These are phyloP conservation scores for Pyrenochaeta sp. DNA, from an alignment of 2,329 filamentous ascomycete species.

Conservation along the genomic window DNA sequence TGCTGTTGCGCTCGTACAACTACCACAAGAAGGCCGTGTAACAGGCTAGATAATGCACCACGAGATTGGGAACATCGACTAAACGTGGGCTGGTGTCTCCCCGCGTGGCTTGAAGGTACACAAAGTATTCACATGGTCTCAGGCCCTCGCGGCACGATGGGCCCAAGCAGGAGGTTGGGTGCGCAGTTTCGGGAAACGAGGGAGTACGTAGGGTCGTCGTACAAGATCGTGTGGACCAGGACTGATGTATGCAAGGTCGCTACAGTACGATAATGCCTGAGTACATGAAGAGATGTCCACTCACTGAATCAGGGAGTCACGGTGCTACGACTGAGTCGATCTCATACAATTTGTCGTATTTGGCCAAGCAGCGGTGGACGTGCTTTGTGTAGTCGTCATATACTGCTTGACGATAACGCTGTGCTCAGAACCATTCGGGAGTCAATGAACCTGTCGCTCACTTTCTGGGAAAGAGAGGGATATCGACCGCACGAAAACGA, in stretches of 20 bases:
- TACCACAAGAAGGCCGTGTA: slow-evolving; percentile 24
- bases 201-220: slow-evolving; percentile 11
- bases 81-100: slow-evolving; percentile 33
- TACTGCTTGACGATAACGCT: slow-evolving; percentile 6
- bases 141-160: slow-evolving; percentile 15
- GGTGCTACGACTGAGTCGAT: slow-evolving; percentile 16
- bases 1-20: slow-evolving; percentile 24
- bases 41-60: slow-evolving; percentile 48
- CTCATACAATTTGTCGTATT: slow-evolving; percentile 7
- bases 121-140: slow-evolving; percentile 31
- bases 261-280: slow-evolving; percentile 26
- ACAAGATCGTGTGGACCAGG: slow-evolving; percentile 30
- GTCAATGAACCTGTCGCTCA: background rate
- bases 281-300: slow-evolving; percentile 6
- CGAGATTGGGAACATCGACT: slow-evolving; percentile 36
- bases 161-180: slow-evolving; percentile 11
- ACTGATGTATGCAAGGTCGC: slow-evolving; percentile 25
- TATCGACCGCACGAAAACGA: background rate
- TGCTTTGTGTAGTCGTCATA: slow-evolving; percentile 19
- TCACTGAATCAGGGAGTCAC: slow-evolving; percentile 12
- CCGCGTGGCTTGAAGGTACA: slow-evolving; percentile 24
- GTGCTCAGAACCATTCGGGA: slow-evolving; percentile 1
- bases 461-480: background rate
- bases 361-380: slow-evolving; percentile 20
- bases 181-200: slow-evolving; percentile 9